phyloP scores from a whole-genome alignment of 306 rosid species.

The Cyamopsis tetragonoloba region DNA sequence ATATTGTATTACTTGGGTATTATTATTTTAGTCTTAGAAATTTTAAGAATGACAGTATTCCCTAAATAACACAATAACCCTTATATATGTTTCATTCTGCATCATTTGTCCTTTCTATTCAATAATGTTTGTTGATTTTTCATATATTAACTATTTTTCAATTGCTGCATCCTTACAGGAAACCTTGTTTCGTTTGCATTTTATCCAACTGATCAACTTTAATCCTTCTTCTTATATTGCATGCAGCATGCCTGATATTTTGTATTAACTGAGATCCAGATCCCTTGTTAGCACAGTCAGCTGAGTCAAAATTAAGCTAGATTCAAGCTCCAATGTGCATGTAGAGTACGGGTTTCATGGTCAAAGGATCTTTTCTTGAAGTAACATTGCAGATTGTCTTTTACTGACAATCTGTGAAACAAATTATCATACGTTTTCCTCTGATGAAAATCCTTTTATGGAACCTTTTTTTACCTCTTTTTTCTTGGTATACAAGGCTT shows the following conservation, averaged over 20 bases:
- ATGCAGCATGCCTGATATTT: not conserved
- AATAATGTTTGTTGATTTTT: not conserved
- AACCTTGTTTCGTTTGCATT: not conserved
- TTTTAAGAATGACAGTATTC: not conserved
- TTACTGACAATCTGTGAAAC: too few species aligned
- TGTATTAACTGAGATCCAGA: not conserved
- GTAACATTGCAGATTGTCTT: too few species aligned
- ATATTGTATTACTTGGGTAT: not conserved
- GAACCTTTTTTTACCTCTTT: not conserved
- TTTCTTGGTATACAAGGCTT: not conserved
- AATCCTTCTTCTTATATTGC: not conserved
- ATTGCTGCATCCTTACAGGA: not conserved
- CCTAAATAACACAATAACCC: not conserved
- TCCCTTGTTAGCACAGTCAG: not conserved
- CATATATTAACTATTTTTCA: not conserved
- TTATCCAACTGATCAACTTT: slow-evolving; percentile 15
- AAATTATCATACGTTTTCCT: too few species aligned
- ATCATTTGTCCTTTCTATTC: not conserved
- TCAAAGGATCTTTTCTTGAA: not conserved
- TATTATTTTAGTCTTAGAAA: not conserved
- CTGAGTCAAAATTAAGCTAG: not conserved
- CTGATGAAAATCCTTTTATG: not conserved
- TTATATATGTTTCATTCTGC: slow-evolving; percentile 5
- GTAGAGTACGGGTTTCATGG: too few species aligned
- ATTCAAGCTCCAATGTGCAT: not conserved